These are phyloP conservation scores for Marasmius tenuissimus DNA, from an alignment of 1,284 basidiomycete species.

Conservation along the genomic window DNA sequence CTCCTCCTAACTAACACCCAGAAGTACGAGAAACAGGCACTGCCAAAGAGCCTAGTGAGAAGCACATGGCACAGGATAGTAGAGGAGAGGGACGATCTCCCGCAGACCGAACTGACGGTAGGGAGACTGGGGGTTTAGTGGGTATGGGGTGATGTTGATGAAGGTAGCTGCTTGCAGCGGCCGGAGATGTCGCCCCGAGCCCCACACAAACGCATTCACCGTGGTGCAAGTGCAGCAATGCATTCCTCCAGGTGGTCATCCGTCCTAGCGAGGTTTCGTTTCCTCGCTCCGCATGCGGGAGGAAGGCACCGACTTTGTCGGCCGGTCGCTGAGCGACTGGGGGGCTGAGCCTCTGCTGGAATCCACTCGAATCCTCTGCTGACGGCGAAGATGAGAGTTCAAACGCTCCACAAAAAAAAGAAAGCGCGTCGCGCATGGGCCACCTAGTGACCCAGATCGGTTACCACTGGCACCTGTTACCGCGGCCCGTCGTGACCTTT, in stretches of 20 bases:
- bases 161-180: not conserved
- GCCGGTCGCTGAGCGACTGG: not conserved
- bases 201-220: not conserved
- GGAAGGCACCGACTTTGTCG: not conserved
- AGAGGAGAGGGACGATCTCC: not conserved
- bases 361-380: not conserved
- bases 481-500: no score
- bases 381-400: no score
- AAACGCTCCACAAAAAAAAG: no score
- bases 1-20: slow-evolving; percentile 5
- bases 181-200: not conserved
- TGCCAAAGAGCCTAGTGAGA: not conserved
- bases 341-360: not conserved
- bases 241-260: not conserved
- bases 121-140: slow-evolving; percentile 1
- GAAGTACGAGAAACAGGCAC: slow-evolving; percentile 11
- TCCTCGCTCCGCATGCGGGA: not conserved
- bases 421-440: no score
- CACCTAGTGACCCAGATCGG: no score
- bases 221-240: not conserved
- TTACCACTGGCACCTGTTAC: no score
- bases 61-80: not conserved
- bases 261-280: not conserved
- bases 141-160: not conserved
- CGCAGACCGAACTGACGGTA: not conserved